A percentile compares a stretch with the other conserved stretches of the same genome.
Evolutionary conservation across 129 eudicot genomes (phyloP).

Genomic region (Mikania micrantha): DNA sequence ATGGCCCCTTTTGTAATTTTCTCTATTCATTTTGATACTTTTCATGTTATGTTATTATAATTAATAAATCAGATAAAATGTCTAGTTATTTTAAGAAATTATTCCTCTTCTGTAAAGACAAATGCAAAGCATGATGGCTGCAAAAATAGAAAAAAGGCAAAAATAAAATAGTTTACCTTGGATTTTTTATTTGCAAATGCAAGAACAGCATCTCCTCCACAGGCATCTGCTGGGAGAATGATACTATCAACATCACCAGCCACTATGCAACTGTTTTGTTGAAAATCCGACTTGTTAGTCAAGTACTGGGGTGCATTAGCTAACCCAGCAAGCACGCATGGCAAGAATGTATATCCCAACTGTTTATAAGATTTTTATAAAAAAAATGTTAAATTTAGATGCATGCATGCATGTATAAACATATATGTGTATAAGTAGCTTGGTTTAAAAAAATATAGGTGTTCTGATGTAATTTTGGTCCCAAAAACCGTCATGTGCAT

Average conservation of each 20-base stretch:
- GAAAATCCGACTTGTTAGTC: slow-evolving; percentile 23
- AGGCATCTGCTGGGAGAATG: slow-evolving; percentile 79
- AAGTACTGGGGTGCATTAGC: slow-evolving; percentile 84
- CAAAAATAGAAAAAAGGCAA: not conserved
- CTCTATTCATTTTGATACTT: not conserved
- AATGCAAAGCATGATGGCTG: not conserved
- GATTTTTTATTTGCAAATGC: slow-evolving; percentile 62
- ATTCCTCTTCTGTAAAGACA: not conserved
- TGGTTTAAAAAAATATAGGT: too few relatives aligned
- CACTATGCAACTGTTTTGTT: slow-evolving; percentile 43
- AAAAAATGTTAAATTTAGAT: not conserved
- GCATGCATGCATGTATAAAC: not conserved
- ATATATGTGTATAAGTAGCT: not conserved
- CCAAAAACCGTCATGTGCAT: too few relatives aligned
- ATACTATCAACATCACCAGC: slow-evolving; percentile 82
- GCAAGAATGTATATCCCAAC: slow-evolving; percentile 95
- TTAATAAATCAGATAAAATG: not conserved
- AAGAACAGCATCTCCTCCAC: slow-evolving; percentile 84
- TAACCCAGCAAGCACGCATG: slow-evolving; percentile 96
- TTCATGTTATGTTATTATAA: not conserved
- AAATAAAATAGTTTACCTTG: slow-evolving; percentile 47
- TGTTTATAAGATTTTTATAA: slow-evolving; percentile 19
- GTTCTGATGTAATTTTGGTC: too few relatives aligned
- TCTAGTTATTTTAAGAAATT: not conserved
- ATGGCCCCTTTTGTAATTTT: not conserved